Conservation (phyloP, 306 rosid genomes). For the Myrica gale region DNA sequence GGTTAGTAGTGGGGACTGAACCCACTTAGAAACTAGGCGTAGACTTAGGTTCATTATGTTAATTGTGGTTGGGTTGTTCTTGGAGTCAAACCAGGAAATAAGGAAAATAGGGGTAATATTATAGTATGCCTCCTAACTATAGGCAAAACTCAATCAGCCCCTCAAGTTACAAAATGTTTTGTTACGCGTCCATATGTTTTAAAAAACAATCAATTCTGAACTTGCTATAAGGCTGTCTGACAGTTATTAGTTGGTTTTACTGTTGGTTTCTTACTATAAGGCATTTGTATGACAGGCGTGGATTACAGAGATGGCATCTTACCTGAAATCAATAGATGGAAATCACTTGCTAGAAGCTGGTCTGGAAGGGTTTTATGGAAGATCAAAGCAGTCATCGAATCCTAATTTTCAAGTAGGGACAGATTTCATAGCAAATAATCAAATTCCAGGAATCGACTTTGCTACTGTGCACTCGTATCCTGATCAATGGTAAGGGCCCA, state of each 20-base stretch:
- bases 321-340: conserved; percentile 82
- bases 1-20: background rate
- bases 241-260: too few species aligned
- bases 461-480: conserved; percentile 91
- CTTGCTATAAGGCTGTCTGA: too few species aligned
- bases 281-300: conserved; percentile 51
- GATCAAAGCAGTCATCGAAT: conserved; percentile 49
- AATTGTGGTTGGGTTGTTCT: too few species aligned
- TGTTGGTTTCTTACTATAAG: background rate
- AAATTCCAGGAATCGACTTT: conserved; percentile 74
- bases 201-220: too few species aligned
- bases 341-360: conserved; percentile 88
- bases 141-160: too few species aligned
- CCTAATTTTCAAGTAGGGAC: conserved; percentile 72
- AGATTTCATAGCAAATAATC: conserved; percentile 86
- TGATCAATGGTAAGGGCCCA: conserved; percentile 60
- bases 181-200: too few species aligned
- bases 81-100: too few species aligned
- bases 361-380: conserved; percentile 85
- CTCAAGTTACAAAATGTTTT: too few species aligned
- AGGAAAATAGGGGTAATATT: too few species aligned
- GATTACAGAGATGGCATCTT: conserved; percentile 88
- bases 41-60: too few species aligned
- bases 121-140: too few species aligned
- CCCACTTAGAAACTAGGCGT: too few species aligned